A percentile compares a stretch with the other conserved stretches of the same genome.
These are phyloP conservation scores for Entamoeba histolytica DNA, from an alignment of 208 protist genomes.

Conservation along the genomic window DNA sequence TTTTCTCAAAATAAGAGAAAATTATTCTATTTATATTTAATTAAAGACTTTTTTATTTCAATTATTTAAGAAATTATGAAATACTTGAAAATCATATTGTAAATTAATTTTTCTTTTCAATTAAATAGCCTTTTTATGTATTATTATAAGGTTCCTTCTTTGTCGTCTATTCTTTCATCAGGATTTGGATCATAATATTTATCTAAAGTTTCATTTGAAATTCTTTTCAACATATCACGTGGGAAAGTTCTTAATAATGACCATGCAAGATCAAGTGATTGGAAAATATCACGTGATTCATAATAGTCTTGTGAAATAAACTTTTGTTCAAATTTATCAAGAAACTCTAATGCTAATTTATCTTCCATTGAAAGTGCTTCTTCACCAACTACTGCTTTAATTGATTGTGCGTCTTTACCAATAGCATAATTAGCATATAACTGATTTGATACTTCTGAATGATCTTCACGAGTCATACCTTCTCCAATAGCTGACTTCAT, in stretches of 20 bases:
- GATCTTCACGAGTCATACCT: conserved; percentile 93
- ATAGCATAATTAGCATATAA: conserved; percentile 98
- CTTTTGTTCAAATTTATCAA: conserved; percentile 94
- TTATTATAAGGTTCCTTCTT: too few species aligned
- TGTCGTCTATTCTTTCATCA: too few species aligned
- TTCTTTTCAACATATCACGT: conserved; percentile 80
- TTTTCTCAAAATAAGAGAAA: too few species aligned
- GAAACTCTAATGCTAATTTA: conserved; percentile 91
- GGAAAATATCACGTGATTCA: conserved; percentile 76
- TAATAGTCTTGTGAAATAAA: conserved; percentile 82
- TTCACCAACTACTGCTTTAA: conserved; percentile 98
- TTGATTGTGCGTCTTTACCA: conserved; percentile 89
- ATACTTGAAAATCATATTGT: too few species aligned
- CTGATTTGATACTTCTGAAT: conserved; percentile 94
- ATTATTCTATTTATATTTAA: too few species aligned
- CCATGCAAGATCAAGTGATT: conserved; percentile 94
- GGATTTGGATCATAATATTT: conserved; percentile 19
- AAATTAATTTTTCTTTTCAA: too few species aligned
- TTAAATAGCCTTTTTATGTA: too few species aligned
- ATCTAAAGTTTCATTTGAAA: conserved; percentile 57
- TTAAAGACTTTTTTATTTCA: too few species aligned
- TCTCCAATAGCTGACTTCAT: conserved; percentile 99
- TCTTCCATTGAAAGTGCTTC: conserved; percentile 93
- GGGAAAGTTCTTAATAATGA: conserved; percentile 87
- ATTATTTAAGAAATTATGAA: too few species aligned